Percentiles rank a stretch among this genome's conserved stretches.
These are phyloP conservation scores for Phytophthora multivora DNA, from an alignment of 352 stramenopile species.

Conservation along the genomic window DNA sequence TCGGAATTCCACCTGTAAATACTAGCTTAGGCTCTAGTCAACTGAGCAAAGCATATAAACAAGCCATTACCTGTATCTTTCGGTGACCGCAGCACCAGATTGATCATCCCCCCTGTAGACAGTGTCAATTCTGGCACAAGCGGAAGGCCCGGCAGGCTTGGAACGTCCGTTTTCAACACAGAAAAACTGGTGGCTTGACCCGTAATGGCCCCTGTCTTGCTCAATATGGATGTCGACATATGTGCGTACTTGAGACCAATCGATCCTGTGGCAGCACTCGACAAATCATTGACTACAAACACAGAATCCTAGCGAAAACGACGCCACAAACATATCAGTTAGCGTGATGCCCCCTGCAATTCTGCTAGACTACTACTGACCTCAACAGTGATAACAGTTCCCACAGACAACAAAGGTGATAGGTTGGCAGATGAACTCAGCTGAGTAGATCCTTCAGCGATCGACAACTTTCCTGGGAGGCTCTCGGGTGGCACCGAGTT, in stretches of 20 bases:
- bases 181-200: constrained; percentile 37
- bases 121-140: constrained; percentile 34
- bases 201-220: constrained; percentile 25
- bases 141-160: constrained; percentile 39
- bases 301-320: constrained; percentile 15
- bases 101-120: constrained; percentile 53
- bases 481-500: constrained; percentile 20
- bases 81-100: constrained; percentile 31
- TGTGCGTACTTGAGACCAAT: constrained; percentile 40
- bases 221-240: constrained; percentile 30
- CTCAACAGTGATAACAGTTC: constrained; percentile 43
- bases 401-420: constrained; percentile 28
- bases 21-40: background rate
- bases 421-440: constrained; percentile 50
- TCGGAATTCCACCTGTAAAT: constrained; percentile 44
- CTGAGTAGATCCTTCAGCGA: constrained; percentile 32
- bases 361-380: constrained; percentile 14
- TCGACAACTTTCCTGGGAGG: constrained; percentile 45
- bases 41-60: background rate
- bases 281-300: constrained; percentile 49
- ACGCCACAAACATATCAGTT: background rate
- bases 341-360: background rate
- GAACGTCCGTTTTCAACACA: constrained; percentile 37
- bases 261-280: constrained; percentile 29
- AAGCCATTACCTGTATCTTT: constrained; percentile 45